Base-by-base conservation (phyloP, 257 asterid genomes). In the Leonotis leonurus region DNA sequence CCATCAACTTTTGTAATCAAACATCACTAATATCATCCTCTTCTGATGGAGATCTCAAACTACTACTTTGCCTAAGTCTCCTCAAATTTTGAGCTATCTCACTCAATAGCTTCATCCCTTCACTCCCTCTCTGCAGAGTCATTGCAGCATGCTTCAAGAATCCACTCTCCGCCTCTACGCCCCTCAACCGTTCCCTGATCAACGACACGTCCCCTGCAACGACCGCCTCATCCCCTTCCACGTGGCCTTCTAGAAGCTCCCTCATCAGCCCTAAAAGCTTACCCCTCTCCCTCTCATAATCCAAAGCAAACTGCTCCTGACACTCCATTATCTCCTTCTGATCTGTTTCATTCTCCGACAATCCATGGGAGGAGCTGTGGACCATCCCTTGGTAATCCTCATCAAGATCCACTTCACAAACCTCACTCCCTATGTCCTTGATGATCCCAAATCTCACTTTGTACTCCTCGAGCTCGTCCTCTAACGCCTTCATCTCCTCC, bases 21-120 rank as follows among this genome's bases (percentile, higher is more conserved):
- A n/a, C n/a, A n/a, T n/a, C n/a, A n/a, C n/a, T n/a, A n/a, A n/a
- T n/a, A n/a, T n/a, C n/a, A n/a, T n/a, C n/a, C n/a, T n/a, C n/a
- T n/a, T n/a, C n/a, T n/a, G n/a, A n/a, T n/a, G n/a, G n/a, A n/a
- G n/a, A n/a, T n/a, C n/a, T n/a, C n/a, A n/a, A n/a, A n/a, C n/a
- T n/a, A n/a, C n/a, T n/a, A n/a, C n/a, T 37, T 48, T 56, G 73
- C 55, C 96, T 73, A 21, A 83, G 86, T 36, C 72, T 72, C 37
- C 83, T 75, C 1, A 92, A 82, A 74, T 85, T 83, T 56, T 87
- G 85, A 75, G 96, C 95, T 70, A 93, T 93, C 73, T 93, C 95
- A 9, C 65, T 72, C 81, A 93, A 80, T 29, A 93, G 82, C 24
- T 82, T 83, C 39, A 78, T 77, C 16, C 92, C 99, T 37, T 87